Conservation (phyloP, 345 rosid species). For the Eucalyptus leucophloia region DNA sequence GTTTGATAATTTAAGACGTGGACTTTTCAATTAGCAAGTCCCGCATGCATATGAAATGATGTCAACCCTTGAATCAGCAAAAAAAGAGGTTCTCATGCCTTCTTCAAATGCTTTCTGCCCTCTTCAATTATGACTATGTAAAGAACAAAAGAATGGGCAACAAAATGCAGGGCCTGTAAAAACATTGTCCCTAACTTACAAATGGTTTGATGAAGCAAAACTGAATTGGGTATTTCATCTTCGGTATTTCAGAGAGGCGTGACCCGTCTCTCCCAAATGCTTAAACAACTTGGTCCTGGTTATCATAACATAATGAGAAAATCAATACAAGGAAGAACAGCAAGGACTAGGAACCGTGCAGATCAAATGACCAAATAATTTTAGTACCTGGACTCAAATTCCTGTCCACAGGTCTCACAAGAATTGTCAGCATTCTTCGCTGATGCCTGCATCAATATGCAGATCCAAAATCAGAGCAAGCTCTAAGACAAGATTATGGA, state of each 20-base stretch:
- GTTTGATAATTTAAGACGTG: not conserved
- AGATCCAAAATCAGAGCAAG: not conserved
- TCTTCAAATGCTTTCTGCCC: not conserved
- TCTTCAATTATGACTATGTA: not conserved
- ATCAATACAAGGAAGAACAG: not conserved
- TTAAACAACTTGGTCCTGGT: slow-evolving; percentile 58
- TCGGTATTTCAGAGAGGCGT: slow-evolving; percentile 45
- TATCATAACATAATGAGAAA: not conserved
- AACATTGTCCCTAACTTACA: not conserved
- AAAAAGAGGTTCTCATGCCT: not conserved
- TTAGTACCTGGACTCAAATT: slow-evolving; percentile 70
- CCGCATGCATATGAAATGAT: not conserved
- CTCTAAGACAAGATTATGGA: not conserved
- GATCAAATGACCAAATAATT: not conserved
- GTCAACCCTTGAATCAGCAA: not conserved
- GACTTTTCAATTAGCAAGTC: not conserved
- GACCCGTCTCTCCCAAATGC: slow-evolving; percentile 77
- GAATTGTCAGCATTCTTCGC: slow-evolving; percentile 35
- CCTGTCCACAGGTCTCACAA: slow-evolving; percentile 78
- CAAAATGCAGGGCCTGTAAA: not conserved
- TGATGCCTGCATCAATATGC: slow-evolving; percentile 27
- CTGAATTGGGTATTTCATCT: slow-evolving; percentile 1
- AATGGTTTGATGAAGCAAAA: not conserved
- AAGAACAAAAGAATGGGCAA: not conserved
- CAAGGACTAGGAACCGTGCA: not conserved